Evolutionary conservation across 2,329 filamentous ascomycete genomes (phyloP), one percentile per base, ranked within the genome.

Genomic region (Talaromyces verruculosus): DNA sequence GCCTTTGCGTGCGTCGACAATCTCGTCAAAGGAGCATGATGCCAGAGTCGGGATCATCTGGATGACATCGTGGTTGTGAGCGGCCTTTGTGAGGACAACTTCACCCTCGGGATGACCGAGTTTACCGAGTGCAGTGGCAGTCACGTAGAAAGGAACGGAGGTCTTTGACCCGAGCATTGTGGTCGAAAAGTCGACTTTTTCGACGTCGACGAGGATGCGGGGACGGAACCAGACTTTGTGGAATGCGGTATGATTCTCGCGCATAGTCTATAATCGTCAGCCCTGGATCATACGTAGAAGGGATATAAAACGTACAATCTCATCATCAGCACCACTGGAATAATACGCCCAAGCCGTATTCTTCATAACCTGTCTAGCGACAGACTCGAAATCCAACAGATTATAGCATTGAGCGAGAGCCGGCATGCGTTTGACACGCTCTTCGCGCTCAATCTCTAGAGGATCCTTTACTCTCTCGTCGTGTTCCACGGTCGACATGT

Each of bases 21-120:
- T 97, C 80, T 99, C 94, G 81, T 99, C 95, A 73, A 99, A 97
- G 1, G 93, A 95, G 82, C 95, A 98, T 1, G 93, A 97, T 1
- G 95, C 95, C 6, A 99, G 85, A 2, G 95, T 99, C 1, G 95
- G 95, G 68, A 99, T 98, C 95, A 99, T 99, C 80, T 99, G 95
- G 68, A 98, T 87, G 61, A 98, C 90, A 75, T 93, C 88, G 84
- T 98, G 94, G 75, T 90, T 91, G 76, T 86, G 85, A 1, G 95
- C 90, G 17, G 92, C 93, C 65, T 89, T 86, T 0, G 95, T 98
- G 66, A 99, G 85, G 10, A 97, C 84, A 5, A 97, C 93, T 79
- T 99, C 95, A 72, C 95, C 95, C 78, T 98, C 95, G 0, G 91
- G 91, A 76, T 99, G 86, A 66, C 95, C 95, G 3, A 99, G 88